Conservation (phyloP, 345 rosid genomes). For the Ceriops decandra region DNA sequence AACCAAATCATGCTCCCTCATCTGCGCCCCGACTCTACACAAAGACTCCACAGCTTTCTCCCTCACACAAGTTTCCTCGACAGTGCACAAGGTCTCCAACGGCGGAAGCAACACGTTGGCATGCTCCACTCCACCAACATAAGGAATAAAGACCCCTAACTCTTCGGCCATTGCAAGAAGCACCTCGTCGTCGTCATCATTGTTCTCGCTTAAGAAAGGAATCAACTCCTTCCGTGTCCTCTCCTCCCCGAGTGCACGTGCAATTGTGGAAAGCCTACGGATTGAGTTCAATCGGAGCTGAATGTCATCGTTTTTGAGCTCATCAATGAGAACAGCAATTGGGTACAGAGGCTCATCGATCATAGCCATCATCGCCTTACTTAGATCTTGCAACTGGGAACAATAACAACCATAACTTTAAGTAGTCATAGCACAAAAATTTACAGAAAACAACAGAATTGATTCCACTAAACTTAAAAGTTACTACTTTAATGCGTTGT, state of each 20-base stretch:
- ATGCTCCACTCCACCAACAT: conserved; percentile 85
- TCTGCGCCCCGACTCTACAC: conserved; percentile 84
- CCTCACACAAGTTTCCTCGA: conserved; percentile 93
- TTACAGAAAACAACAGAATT: no score
- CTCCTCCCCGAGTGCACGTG: conserved; percentile 96
- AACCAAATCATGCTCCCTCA: conserved; percentile 77
- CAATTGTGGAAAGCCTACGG: conserved; percentile 83
- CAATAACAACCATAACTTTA: no score
- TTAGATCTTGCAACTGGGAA: conserved; percentile 17
- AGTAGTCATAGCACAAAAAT: no score
- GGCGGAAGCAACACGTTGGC: conserved; percentile 77
- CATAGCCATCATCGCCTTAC: conserved; percentile 50
- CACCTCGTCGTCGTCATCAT: conserved; percentile 97
- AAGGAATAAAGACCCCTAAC: conserved; percentile 82
- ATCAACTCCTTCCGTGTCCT: conserved; percentile 85
- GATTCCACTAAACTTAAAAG: no score
- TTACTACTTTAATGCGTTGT: no score
- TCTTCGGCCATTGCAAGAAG: conserved; percentile 96
- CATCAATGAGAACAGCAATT: conserved; percentile 81
- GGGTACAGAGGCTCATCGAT: conserved; percentile 88
- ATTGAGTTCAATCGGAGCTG: conserved; percentile 93
- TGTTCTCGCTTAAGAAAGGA: conserved; percentile 87
- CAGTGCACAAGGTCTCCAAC: conserved; percentile 74
- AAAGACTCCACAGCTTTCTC: conserved; percentile 87
- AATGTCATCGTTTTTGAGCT: conserved; percentile 95